phyloP scores from a whole-genome alignment of 2,329 filamentous ascomycete species.

The Huntiella abstrusa region DNA sequence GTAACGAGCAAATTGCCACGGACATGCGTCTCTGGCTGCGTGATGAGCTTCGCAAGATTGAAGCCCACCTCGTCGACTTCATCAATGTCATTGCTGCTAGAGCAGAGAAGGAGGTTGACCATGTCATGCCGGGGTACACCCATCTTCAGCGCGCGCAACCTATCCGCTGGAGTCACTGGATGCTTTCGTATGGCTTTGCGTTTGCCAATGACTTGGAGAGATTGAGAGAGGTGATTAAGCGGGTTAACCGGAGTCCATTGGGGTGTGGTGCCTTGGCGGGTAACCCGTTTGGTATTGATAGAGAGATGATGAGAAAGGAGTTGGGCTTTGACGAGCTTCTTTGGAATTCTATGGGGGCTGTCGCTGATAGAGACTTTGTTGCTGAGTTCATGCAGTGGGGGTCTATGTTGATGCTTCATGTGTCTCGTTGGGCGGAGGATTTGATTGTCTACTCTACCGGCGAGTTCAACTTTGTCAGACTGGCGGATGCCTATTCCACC shows the following conservation, averaged over 20 bases:
- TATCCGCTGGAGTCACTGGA: slow-evolving; percentile 65
- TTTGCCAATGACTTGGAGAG: slow-evolving; percentile 62
- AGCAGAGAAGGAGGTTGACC: slow-evolving; percentile 49
- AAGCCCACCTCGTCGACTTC: slow-evolving; percentile 47
- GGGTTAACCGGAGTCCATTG: slow-evolving; percentile 56
- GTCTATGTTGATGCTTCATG: slow-evolving; percentile 57
- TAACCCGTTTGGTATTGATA: slow-evolving; percentile 66
- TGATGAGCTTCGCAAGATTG: slow-evolving; percentile 52
- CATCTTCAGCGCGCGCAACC: slow-evolving; percentile 69
- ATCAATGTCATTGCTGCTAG: slow-evolving; percentile 49
- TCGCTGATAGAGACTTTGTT: slow-evolving; percentile 66
- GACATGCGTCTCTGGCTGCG: slow-evolving; percentile 84
- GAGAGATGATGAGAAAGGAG: slow-evolving; percentile 60
- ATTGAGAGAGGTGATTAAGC: slow-evolving; percentile 49
- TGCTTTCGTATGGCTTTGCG: slow-evolving; percentile 53
- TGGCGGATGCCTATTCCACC: slow-evolving; percentile 66
- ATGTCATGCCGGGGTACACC: slow-evolving; percentile 76
- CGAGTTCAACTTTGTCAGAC: slow-evolving; percentile 57
- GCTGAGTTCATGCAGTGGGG: slow-evolving; percentile 69
- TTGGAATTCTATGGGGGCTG: slow-evolving; percentile 59
- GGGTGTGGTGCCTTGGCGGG: slow-evolving; percentile 63
- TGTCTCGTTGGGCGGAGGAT: slow-evolving; percentile 69
- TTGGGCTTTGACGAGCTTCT: slow-evolving; percentile 60
- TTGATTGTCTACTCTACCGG: slow-evolving; percentile 64
- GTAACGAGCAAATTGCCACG: slow-evolving; percentile 79